Evolutionary conservation across 768 basidiomycete species (phyloP), one percentile per base, ranked within the genome.

Genomic region (Russula sp.): DNA sequence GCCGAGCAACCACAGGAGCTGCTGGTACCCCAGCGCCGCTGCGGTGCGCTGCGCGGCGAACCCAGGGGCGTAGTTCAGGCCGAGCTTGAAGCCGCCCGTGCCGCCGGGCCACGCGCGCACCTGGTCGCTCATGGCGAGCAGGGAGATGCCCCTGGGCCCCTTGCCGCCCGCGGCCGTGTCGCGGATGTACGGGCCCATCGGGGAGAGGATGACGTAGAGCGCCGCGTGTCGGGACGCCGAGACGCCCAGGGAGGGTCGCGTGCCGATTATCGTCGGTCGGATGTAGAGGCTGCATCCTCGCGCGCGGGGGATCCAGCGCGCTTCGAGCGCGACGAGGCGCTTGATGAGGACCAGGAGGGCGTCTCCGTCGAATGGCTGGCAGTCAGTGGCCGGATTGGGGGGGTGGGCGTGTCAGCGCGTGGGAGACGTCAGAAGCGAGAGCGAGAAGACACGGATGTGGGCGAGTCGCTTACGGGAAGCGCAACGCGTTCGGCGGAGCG

Each of bases 241-340:
- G 5, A 95, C 87, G 44, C 87, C 84, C 51, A 90, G 79, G 6
- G 78, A 71, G 32, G 77, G 62, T 9, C 78, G 74, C 1, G 79
- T 79, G 22, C 76, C 79, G 61, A 81, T 88, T 70, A 91, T 75
- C 6, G 86, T 93, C 27, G 91, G 88, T 51, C 94, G 86, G 67
- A 97, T 82, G 77, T 96, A 98, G 40, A 98, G 77, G 61, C 88
- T 91, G 73, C 91, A 84, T 14, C 88, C 93, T 2, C 83, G 78
- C 13, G 77, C 73, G 2, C 77, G 75, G 3, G 94, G 94, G 37
- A 97, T 91, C 94, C 94, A 97, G 11, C 87, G 82, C n/a, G 78
- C 73, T 49, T 98, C 94, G 51, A 88, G 66, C 47, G 71, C 59
- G 54, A 90, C 84, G 62, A 98, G 82, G 53, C 81, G 81, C 73